Conservation (phyloP, 192 early-diverging fungal genomes). For the Backusella australiensis region DNA sequence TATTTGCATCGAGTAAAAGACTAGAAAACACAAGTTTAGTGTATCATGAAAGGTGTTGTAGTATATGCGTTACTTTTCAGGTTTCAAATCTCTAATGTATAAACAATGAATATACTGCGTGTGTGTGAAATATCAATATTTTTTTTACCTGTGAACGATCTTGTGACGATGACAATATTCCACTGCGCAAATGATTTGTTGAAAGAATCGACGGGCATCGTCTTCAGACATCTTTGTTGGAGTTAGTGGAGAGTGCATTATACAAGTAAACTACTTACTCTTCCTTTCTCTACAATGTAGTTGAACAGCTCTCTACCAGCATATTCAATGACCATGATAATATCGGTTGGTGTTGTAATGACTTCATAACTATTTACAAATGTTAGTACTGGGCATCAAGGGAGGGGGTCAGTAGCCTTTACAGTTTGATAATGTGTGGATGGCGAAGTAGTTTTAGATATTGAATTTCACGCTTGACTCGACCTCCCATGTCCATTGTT, state of each 20-base stretch:
- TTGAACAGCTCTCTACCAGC: constrained; percentile 84
- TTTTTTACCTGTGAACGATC: constrained; percentile 65
- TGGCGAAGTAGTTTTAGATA: constrained; percentile 93
- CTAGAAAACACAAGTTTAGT: constrained; percentile 18
- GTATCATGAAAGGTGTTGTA: neutral
- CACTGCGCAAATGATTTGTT: constrained; percentile 93
- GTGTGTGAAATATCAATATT: neutral
- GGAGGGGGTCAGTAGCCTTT: constrained; percentile 21
- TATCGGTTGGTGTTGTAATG: constrained; percentile 93
- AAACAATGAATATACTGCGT: neutral
- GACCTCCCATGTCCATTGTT: constrained; percentile 92
- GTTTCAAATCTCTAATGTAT: constrained; percentile 67
- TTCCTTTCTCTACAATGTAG: constrained; percentile 79
- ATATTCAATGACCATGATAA: constrained; percentile 95
- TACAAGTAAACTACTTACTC: constrained; percentile 30
- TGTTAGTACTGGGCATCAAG: too few species aligned
- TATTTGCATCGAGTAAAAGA: constrained; percentile 85
- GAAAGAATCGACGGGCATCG: constrained; percentile 90
- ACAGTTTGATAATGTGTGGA: constrained; percentile 98
- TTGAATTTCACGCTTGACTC: constrained; percentile 97
- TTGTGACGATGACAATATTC: constrained; percentile 94
- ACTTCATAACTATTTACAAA: constrained; percentile 78
- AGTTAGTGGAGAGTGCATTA: neutral
- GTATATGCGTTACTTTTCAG: constrained; percentile 62
- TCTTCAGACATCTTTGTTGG: constrained; percentile 65